phyloP scores from a whole-genome alignment of 305 asterid species.

The Rubia tinctorum region DNA sequence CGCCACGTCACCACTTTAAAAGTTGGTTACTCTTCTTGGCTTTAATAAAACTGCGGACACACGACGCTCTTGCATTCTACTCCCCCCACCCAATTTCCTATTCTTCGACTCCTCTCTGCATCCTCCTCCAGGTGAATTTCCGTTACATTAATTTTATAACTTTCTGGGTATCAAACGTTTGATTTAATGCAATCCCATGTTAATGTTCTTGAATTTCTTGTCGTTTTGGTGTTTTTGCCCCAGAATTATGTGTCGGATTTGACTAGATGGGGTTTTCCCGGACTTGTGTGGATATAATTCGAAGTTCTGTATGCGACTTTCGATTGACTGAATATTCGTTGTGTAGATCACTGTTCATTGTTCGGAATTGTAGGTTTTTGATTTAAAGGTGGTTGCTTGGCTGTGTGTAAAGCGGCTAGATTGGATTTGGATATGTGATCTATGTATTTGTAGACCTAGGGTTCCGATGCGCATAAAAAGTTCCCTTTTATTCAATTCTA shows the following conservation, averaged over 20 bases:
- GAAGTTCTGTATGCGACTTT: background rate
- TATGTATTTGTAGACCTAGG: no score
- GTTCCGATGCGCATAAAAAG: background rate
- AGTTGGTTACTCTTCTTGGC: slow-evolving; percentile 7
- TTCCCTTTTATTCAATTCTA: background rate
- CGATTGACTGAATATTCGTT: background rate
- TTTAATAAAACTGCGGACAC: slow-evolving; percentile 27
- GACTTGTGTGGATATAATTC: background rate
- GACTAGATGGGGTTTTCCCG: slow-evolving; percentile 2
- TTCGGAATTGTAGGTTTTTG: background rate
- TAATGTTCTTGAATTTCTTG: background rate
- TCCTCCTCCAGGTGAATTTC: slow-evolving; percentile 19
- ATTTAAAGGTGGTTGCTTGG: background rate
- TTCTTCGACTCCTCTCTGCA: slow-evolving; percentile 18
- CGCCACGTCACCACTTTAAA: slow-evolving; percentile 15
- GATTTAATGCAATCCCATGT: background rate
- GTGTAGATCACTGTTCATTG: slow-evolving; percentile 1
- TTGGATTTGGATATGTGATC: background rate
- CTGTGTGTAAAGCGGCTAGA: background rate
- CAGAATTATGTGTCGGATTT: background rate
- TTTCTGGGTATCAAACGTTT: background rate
- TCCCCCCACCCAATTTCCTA: background rate
- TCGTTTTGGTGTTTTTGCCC: background rate
- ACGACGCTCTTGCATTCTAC: slow-evolving; percentile 11
- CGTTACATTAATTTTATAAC: background rate